Percentiles rank a stretch among this genome's conserved stretches.
These are phyloP conservation scores for Penicillium angulare DNA, from an alignment of 495 filamentous ascomycete species.

Conservation along the genomic window DNA sequence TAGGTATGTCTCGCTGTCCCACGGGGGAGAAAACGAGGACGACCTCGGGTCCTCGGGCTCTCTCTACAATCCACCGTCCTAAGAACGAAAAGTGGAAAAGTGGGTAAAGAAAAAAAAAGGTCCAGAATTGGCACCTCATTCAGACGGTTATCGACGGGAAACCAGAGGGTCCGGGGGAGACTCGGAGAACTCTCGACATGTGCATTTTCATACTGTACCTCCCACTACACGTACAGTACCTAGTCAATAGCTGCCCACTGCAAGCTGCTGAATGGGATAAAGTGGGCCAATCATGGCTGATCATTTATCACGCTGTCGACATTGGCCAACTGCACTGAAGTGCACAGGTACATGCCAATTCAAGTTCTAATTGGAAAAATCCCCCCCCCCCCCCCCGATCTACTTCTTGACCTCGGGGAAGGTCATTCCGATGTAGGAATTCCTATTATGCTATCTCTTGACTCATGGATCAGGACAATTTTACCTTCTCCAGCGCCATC, in stretches of 20 bases:
- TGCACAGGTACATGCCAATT: no score
- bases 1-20: constrained; percentile 10
- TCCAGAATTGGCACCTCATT: constrained; percentile 2
- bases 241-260: no score
- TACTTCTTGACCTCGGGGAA: constrained; percentile 21
- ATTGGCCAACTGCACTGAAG: no score
- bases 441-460: background rate
- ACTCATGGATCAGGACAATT: background rate
- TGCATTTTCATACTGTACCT: no score
- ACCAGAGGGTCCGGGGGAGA: constrained; percentile 18
- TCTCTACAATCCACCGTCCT: no score
- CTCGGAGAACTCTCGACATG: constrained; percentile 28
- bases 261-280: no score
- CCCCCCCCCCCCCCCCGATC: no score
- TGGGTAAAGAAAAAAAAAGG: background rate
- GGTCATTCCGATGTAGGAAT: constrained; percentile 8
- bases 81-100: background rate
- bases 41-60: constrained; percentile 27
- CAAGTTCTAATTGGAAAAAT: no score
- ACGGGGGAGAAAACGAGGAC: constrained; percentile 1
- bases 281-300: no score
- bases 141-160: constrained; percentile 24
- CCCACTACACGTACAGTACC: no score
- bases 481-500: no score
- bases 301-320: no score